phyloP scores from a whole-genome alignment of 208 protist genomes.

The Naegleria fowleri region DNA sequence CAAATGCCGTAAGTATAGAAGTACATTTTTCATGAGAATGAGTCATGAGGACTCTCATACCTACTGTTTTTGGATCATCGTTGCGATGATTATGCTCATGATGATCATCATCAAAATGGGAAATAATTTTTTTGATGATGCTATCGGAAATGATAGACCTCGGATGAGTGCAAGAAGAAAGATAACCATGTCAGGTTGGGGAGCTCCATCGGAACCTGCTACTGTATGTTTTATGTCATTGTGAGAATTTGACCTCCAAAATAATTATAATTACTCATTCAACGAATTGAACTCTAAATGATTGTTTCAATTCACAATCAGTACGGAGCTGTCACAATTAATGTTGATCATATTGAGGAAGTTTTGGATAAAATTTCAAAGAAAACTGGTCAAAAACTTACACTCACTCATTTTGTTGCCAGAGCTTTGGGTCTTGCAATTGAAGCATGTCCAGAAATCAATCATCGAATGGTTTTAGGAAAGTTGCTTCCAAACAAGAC shows the following conservation, averaged over 20 bases:
- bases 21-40: too few species aligned
- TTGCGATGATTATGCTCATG: neutral
- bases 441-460: neutral
- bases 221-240: neutral
- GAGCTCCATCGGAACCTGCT: neutral
- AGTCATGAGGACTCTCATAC: too few species aligned
- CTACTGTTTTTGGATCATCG: too few species aligned
- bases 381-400: neutral
- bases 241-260: too few species aligned
- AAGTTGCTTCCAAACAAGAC: neutral
- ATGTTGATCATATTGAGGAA: neutral
- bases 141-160: neutral
- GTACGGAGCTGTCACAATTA: neutral
- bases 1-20: neutral
- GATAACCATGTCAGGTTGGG: neutral
- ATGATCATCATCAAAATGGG: neutral
- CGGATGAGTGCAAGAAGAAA: conserved; percentile 4
- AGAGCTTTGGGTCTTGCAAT: neutral
- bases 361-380: neutral
- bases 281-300: too few species aligned
- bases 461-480: neutral
- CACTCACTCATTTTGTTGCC: neutral
- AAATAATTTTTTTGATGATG: neutral
- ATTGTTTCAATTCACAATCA: too few species aligned
- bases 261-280: too few species aligned